These are phyloP conservation scores for Cytospora leucostoma DNA, from an alignment of 2,329 filamentous ascomycete genomes.

Conservation along the genomic window DNA sequence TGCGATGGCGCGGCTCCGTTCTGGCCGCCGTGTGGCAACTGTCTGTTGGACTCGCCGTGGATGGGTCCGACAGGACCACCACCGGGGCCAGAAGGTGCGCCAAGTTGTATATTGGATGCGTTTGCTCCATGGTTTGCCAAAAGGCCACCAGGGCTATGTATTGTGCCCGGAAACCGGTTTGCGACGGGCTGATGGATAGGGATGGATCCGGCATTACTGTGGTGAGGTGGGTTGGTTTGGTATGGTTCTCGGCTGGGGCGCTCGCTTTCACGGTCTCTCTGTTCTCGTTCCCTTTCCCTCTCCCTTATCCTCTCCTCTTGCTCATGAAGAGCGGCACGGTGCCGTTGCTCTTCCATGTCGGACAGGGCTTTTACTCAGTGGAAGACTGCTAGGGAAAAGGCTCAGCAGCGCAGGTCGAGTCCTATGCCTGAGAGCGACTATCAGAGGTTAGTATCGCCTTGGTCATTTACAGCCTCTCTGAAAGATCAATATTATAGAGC, in stretches of 20 bases:
- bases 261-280: constrained; percentile 55
- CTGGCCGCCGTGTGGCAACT: constrained; percentile 54
- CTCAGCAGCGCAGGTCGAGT: constrained; percentile 17
- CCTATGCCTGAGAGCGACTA: constrained; percentile 23
- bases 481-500: background rate
- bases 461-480: background rate
- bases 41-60: constrained; percentile 53
- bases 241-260: constrained; percentile 59
- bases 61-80: constrained; percentile 57
- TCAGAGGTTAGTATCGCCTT: constrained; percentile 15
- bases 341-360: constrained; percentile 50
- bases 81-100: constrained; percentile 53
- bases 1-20: constrained; percentile 48
- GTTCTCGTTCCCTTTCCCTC: constrained; percentile 69
- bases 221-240: constrained; percentile 70
- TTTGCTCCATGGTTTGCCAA: constrained; percentile 71
- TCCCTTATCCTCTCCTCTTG: constrained; percentile 50
- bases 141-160: constrained; percentile 89
- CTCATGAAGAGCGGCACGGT: constrained; percentile 47
- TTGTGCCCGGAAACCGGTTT: constrained; percentile 74
- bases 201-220: constrained; percentile 84
- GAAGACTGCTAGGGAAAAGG: constrained; percentile 40
- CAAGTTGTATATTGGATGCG: constrained; percentile 53
- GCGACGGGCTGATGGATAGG: constrained; percentile 95
- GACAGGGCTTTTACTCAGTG: constrained; percentile 51